Evolutionary conservation across 176 grass and related monocot species (phyloP).

Genomic region (Oryza punctata): DNA sequence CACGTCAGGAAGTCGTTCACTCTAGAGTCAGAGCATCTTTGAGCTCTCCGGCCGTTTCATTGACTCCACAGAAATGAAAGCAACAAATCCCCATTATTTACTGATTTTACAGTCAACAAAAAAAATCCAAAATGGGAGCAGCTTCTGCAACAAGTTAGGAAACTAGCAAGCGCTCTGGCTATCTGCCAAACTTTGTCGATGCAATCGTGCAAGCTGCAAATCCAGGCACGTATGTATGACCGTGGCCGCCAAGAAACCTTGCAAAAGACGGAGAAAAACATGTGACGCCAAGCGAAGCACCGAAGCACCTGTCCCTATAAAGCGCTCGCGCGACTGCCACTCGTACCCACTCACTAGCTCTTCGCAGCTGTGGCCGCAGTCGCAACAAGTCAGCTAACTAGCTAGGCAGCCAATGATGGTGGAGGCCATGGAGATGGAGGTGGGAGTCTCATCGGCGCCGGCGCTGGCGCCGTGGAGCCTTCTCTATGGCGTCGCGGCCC

Average conservation of each 20-base stretch:
- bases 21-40: background rate
- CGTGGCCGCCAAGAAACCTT: slow-evolving; percentile 27
- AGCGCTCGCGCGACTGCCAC: background rate
- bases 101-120: too few relatives aligned
- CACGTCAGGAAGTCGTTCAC: background rate
- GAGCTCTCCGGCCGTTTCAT: background rate
- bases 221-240: background rate
- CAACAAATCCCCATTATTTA: background rate
- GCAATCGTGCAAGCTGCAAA: background rate
- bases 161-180: background rate
- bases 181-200: background rate
- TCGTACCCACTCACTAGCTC: background rate
- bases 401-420: slow-evolving; percentile 7
- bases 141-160: background rate
- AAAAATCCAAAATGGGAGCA: background rate
- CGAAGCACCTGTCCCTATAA: background rate
- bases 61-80: background rate
- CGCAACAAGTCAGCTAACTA: background rate
- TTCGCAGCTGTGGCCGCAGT: background rate
- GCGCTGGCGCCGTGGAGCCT: slow-evolving; percentile 21
- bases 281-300: slow-evolving; percentile 25
- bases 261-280: background rate
- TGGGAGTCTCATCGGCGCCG: background rate
- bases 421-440: background rate
- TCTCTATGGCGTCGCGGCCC: background rate